Percentiles rank a stretch among this genome's conserved stretches.
These are phyloP conservation scores for Rhynchosporium secalis DNA, from an alignment of 2,329 filamentous ascomycete genomes.

Conservation along the genomic window DNA sequence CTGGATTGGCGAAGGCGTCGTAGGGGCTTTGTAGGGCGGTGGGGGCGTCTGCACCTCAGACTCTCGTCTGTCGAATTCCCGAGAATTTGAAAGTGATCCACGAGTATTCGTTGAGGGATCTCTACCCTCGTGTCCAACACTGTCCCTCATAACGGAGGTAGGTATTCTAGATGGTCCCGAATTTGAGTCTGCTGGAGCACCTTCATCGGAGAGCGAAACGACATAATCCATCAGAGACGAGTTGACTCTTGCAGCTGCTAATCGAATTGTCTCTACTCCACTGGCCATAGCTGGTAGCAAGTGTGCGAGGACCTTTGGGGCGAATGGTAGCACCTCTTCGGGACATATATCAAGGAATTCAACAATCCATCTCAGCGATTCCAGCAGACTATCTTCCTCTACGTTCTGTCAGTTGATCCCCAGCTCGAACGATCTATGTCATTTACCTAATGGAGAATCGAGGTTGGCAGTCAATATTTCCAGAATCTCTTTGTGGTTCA, in stretches of 20 bases:
- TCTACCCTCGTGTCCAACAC: conserved; percentile 36
- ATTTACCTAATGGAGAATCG: conserved; percentile 73
- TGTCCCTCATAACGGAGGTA: conserved; percentile 42
- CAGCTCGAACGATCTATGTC: background rate
- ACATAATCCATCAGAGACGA: conserved; percentile 91
- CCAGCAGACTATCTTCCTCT: conserved; percentile 91
- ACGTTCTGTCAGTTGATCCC: conserved; percentile 27
- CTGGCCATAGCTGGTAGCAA: conserved; percentile 93
- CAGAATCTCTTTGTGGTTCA: conserved; percentile 88
- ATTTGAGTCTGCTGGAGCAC: conserved; percentile 45
- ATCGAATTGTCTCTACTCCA: conserved; percentile 82
- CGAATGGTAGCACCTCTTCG: conserved; percentile 92
- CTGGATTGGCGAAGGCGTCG: conserved; percentile 43
- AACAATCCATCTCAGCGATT: conserved; percentile 92
- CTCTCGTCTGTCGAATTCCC: conserved; percentile 54
- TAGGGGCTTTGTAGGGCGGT: conserved; percentile 37
- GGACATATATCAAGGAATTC: conserved; percentile 96
- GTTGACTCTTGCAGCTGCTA: conserved; percentile 87
- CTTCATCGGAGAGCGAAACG: conserved; percentile 77
- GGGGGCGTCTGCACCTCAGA: conserved; percentile 53
- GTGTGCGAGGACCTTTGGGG: conserved; percentile 86
- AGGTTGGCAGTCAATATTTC: conserved; percentile 90
- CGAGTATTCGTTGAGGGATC: conserved; percentile 38
- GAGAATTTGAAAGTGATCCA: conserved; percentile 44
- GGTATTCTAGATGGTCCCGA: conserved; percentile 44